Conservation (phyloP, 352 stramenopile species). For the Phytophthora colocasiae region DNA sequence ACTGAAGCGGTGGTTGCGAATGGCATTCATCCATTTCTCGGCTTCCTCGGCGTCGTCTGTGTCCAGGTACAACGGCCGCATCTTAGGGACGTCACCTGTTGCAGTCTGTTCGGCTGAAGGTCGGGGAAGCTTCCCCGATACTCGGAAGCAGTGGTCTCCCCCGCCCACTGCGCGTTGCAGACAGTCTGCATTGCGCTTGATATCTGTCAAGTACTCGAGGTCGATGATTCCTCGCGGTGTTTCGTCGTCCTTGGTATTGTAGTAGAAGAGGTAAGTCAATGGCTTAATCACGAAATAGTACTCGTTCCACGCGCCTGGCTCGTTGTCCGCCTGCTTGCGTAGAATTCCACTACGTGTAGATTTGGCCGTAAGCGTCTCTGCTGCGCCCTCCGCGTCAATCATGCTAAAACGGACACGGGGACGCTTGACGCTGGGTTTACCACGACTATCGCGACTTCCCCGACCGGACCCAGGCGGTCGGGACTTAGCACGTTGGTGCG, state of each 20-base stretch:
- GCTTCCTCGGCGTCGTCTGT: conserved; percentile 56
- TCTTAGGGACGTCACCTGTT: conserved; percentile 43
- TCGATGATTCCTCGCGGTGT: conserved; percentile 80
- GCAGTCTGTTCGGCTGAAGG: conserved; percentile 47
- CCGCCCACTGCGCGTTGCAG: conserved; percentile 74
- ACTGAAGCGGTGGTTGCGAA: conserved; percentile 73
- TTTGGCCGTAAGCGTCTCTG: conserved; percentile 48
- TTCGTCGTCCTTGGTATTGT: conserved; percentile 69
- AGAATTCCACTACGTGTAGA: conserved; percentile 70
- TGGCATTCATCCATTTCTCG: conserved; percentile 73
- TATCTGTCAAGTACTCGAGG: conserved; percentile 77
- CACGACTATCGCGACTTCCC: conserved; percentile 19
- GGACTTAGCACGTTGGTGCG: conserved; percentile 30
- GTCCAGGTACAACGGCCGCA: conserved; percentile 78
- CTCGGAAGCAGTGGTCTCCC: conserved; percentile 71
- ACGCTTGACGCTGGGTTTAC: conserved; percentile 42
- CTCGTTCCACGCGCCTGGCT: conserved; percentile 75
- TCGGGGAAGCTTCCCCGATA: conserved; percentile 67
- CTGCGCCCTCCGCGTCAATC: conserved; percentile 51
- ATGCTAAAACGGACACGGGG: conserved; percentile 64
- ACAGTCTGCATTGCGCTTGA: conserved; percentile 80
- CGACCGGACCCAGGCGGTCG: conserved; percentile 20
- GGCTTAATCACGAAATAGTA: conserved; percentile 87
- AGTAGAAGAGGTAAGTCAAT: conserved; percentile 87
- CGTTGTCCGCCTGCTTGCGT: conserved; percentile 82